phyloP scores from a whole-genome alignment of 768 basidiomycete genomes.

The Amanita phalloides region DNA sequence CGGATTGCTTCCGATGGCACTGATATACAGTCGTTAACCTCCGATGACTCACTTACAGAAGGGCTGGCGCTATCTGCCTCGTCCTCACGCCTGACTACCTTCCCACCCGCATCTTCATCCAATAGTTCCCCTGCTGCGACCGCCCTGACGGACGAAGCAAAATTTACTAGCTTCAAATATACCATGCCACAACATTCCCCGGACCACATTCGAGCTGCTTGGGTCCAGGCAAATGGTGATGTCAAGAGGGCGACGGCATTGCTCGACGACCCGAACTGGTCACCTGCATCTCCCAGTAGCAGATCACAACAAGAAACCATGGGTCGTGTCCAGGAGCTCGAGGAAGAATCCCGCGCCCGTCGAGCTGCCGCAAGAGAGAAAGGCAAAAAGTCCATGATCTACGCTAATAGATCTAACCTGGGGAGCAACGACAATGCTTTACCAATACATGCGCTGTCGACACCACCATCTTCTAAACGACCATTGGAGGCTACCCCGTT shows the following conservation, averaged over 20 bases:
- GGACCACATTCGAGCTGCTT: constrained; percentile 48
- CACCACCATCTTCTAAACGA: constrained; percentile 31
- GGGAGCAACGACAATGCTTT: constrained; percentile 23
- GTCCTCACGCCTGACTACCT: constrained; percentile 45
- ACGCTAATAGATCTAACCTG: constrained; percentile 51
- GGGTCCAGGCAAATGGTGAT: constrained; percentile 52
- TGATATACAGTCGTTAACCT: constrained; percentile 44
- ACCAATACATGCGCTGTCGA: constrained; percentile 11
- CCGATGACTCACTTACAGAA: constrained; percentile 60
- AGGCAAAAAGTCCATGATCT: constrained; percentile 76
- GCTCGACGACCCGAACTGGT: constrained; percentile 48
- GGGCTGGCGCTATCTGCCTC: constrained; percentile 29
- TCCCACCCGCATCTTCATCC: constrained; percentile 25
- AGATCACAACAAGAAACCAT: constrained; percentile 24
- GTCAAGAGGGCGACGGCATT: constrained; percentile 48
- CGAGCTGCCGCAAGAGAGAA: constrained; percentile 60
- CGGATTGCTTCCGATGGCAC: constrained; percentile 22
- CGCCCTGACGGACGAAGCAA: constrained; percentile 20
- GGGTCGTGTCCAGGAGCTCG: constrained; percentile 62
- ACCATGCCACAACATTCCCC: constrained; percentile 43
- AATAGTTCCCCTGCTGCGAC: constrained; percentile 17
- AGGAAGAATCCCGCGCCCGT: constrained; percentile 61
- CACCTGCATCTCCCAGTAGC: constrained; percentile 17
- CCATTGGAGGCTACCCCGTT: constrained; percentile 24
- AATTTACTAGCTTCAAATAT: constrained; percentile 51